A percentile compares a stretch with the other conserved stretches of the same genome.
These are phyloP conservation scores for Solanum chacoense DNA, from an alignment of 305 asterid genomes.

Conservation along the genomic window DNA sequence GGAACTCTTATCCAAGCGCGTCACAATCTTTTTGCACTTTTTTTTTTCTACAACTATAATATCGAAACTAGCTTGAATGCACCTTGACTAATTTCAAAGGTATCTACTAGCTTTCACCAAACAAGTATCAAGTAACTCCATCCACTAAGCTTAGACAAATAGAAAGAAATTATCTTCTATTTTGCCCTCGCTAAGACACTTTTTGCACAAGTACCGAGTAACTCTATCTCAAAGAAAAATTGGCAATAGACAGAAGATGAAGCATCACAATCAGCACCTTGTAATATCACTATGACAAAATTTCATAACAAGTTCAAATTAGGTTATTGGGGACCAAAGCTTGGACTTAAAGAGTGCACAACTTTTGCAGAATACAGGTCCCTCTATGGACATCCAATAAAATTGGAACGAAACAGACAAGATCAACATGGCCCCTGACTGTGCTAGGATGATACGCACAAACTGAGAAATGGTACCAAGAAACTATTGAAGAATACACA, in stretches of 20 bases:
- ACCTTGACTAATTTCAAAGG: not conserved
- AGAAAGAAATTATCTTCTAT: not conserved
- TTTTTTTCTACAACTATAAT: not conserved
- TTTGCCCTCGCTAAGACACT: not conserved
- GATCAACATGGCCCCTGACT: not conserved
- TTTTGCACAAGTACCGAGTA: not conserved
- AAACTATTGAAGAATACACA: not conserved
- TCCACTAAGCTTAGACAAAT: not conserved
- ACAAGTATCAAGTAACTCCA: not conserved
- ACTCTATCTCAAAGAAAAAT: not conserved
- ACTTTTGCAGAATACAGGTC: not conserved
- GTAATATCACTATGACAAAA: not conserved
- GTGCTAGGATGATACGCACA: not conserved
- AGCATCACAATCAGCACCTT: not conserved
- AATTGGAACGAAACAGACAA: constrained; percentile 16
- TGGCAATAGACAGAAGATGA: not conserved
- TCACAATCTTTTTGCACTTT: not conserved
- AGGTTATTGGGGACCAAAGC: not conserved
- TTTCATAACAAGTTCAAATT: not conserved
- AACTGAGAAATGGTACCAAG: not conserved
- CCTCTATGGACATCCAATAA: constrained; percentile 5
- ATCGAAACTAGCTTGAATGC: not conserved
- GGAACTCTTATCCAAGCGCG: not conserved
- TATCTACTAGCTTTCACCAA: not conserved
- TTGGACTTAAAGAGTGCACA: not conserved